Evolutionary conservation across 352 stramenopile genomes (phyloP).

Genomic region (Blastocystis sp.): DNA sequence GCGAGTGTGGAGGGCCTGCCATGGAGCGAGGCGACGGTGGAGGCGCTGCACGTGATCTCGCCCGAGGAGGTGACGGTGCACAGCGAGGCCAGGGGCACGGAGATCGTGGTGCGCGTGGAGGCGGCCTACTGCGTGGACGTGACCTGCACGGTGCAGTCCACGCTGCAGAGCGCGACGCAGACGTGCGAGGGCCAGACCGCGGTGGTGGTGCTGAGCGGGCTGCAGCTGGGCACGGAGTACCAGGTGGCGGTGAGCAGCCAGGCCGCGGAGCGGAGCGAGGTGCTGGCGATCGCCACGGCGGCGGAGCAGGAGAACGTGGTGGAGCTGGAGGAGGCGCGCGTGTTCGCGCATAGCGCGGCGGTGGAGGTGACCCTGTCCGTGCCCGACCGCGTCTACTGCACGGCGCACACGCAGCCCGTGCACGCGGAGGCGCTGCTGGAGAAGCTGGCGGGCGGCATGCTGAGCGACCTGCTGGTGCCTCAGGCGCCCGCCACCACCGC

Average conservation of each 20-base stretch:
- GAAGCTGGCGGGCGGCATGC: background rate
- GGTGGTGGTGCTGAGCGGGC: background rate
- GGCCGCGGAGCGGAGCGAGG: background rate
- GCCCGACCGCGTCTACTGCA: slow-evolving; percentile 24
- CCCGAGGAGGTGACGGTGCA: background rate
- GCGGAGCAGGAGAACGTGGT: background rate
- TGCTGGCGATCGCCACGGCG: background rate
- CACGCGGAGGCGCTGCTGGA: background rate
- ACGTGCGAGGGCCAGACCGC: background rate
- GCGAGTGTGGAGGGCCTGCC: background rate
- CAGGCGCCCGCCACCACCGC: background rate
- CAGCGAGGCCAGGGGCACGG: background rate
- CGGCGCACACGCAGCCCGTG: background rate
- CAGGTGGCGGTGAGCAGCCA: slow-evolving; percentile 1
- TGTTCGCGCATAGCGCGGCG: background rate
- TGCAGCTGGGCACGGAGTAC: background rate
- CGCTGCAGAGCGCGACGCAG: background rate
- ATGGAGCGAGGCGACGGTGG: slow-evolving; percentile 6
- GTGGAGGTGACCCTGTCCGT: background rate
- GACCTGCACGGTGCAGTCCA: background rate
- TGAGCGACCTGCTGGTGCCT: background rate
- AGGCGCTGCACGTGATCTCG: background rate
- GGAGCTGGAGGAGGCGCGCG: background rate
- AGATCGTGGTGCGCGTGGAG: background rate
- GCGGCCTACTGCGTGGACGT: slow-evolving; percentile 3